Conservation (phyloP, 192 early-diverging fungal species). For the Backusella macrospora region DNA sequence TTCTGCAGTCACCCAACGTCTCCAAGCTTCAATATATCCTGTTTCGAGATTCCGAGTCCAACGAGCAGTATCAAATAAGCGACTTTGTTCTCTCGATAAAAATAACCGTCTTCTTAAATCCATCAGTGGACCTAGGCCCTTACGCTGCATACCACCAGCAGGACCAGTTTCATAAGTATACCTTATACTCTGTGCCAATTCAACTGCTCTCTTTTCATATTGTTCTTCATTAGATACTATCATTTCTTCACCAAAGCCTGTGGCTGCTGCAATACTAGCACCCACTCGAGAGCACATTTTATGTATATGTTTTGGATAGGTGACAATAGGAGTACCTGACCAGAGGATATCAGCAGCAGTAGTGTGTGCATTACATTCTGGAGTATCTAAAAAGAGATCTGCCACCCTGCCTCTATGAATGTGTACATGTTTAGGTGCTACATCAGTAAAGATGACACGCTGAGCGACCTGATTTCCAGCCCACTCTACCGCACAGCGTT, state of each 20-base stretch:
- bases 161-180: constrained; percentile 48
- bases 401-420: constrained; percentile 91
- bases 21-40: constrained; percentile 73
- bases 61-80: constrained; percentile 84
- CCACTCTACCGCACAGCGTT: constrained; percentile 71
- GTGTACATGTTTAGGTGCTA: constrained; percentile 84
- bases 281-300: constrained; percentile 92
- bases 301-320: constrained; percentile 84
- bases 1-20: constrained; percentile 65
- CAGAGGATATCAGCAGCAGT: constrained; percentile 95
- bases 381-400: constrained; percentile 91
- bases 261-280: constrained; percentile 82
- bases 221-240: constrained; percentile 62
- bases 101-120: constrained; percentile 73
- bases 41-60: constrained; percentile 86
- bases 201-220: constrained; percentile 69
- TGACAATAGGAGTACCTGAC: constrained; percentile 92
- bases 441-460: constrained; percentile 86
- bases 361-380: constrained; percentile 97
- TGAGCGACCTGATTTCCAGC: constrained; percentile 74
- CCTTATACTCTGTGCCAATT: constrained; percentile 53
- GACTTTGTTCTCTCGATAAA: constrained; percentile 74
- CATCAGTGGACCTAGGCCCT: constrained; percentile 56
- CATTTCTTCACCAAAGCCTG: constrained; percentile 72
- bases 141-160: constrained; percentile 37